These are phyloP conservation scores for Silene uniflora DNA, from an alignment of 148 eudicot species.

Conservation along the genomic window DNA sequence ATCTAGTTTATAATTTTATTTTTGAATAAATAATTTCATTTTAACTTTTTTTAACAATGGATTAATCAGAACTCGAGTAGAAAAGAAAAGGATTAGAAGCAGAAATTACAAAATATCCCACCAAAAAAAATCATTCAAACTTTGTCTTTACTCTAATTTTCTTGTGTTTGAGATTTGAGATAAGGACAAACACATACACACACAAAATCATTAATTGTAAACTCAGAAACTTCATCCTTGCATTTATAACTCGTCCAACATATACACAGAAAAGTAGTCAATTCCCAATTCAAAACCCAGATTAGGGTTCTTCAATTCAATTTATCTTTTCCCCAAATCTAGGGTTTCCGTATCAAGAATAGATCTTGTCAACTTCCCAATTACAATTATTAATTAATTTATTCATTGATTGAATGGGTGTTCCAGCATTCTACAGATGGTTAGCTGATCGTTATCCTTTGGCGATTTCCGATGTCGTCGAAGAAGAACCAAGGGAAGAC, in stretches of 20 bases:
- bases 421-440: slow-evolving; percentile 94
- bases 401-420: slow-evolving; percentile 50
- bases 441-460: slow-evolving; percentile 80
- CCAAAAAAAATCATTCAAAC: background rate
- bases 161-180: background rate
- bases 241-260: background rate
- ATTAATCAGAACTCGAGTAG: too few relatives aligned
- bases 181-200: background rate
- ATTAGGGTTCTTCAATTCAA: slow-evolving; percentile 13
- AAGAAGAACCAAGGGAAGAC: slow-evolving; percentile 52
- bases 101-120: background rate
- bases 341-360: background rate
- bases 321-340: background rate
- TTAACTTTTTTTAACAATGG: too few relatives aligned
- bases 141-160: too few relatives aligned
- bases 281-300: background rate
- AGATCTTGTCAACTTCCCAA: background rate
- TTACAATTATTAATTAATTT: background rate
- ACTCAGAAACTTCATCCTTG: background rate
- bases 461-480: slow-evolving; percentile 62
- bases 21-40: too few relatives aligned
- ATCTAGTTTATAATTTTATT: too few relatives aligned
- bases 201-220: too few relatives aligned
- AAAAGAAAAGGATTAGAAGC: too few relatives aligned
- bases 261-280: background rate